Conservation (phyloP, 306 rosid genomes). For the Macrotyloma uniflorum region DNA sequence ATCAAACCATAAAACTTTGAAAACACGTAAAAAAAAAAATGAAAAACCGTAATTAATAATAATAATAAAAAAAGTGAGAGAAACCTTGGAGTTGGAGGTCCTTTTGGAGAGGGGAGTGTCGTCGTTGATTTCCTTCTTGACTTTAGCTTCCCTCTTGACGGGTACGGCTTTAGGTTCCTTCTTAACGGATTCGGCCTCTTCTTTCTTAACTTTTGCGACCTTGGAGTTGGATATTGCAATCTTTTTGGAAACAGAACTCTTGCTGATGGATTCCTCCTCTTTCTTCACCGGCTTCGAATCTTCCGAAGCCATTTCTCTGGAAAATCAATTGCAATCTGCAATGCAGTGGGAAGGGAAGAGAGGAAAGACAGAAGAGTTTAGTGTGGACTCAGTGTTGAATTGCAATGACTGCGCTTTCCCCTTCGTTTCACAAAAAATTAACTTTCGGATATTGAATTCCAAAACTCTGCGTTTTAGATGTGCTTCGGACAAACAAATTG, state of each 20-base stretch:
- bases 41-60: neutral
- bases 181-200: conserved; percentile 37
- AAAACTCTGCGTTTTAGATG: neutral
- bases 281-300: conserved; percentile 54
- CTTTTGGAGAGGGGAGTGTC: conserved; percentile 36
- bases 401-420: conserved; percentile 2
- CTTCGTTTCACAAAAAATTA: neutral
- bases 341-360: neutral
- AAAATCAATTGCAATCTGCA: neutral
- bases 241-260: conserved; percentile 37
- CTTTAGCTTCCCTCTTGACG: conserved; percentile 17
- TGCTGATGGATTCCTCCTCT: conserved; percentile 37
- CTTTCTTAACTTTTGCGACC: conserved; percentile 55
- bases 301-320: conserved; percentile 56
- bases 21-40: neutral
- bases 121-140: conserved; percentile 56
- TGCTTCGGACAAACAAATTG: neutral
- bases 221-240: conserved; percentile 38
- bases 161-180: conserved; percentile 11
- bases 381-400: neutral
- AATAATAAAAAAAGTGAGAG: neutral
- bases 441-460: conserved; percentile 1
- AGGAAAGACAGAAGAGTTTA: neutral
- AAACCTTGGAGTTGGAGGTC: conserved; percentile 55
- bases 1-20: neutral